phyloP scores from a whole-genome alignment of 495 filamentous ascomycete genomes.

The Hypoxylon fragiforme region DNA sequence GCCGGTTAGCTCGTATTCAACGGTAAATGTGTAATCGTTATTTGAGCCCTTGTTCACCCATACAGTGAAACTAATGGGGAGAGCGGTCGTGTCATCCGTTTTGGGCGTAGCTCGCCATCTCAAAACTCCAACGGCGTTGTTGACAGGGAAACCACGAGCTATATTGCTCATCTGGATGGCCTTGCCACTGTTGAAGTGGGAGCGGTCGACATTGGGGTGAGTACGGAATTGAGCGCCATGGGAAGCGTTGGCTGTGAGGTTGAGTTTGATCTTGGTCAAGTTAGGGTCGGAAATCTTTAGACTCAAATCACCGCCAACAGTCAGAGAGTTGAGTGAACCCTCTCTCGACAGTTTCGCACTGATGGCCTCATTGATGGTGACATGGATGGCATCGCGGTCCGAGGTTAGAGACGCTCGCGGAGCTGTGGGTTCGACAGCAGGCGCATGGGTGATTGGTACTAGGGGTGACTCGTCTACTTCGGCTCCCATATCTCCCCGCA shows the following conservation, averaged over 20 bases:
- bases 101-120: constrained; percentile 82
- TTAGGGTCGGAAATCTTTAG: constrained; percentile 84
- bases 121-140: constrained; percentile 85
- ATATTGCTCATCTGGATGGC: constrained; percentile 83
- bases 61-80: constrained; percentile 91
- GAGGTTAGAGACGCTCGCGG: constrained; percentile 64
- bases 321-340: constrained; percentile 77
- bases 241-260: constrained; percentile 70
- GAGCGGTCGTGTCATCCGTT: constrained; percentile 68
- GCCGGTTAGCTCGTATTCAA: constrained; percentile 91
- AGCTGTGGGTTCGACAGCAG: constrained; percentile 58
- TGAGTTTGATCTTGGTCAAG: constrained; percentile 85
- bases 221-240: constrained; percentile 86
- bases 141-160: constrained; percentile 84
- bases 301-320: constrained; percentile 87
- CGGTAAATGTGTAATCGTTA: constrained; percentile 77
- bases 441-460: constrained; percentile 65
- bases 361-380: constrained; percentile 85
- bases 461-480: constrained; percentile 77
- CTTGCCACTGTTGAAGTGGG: constrained; percentile 74
- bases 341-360: constrained; percentile 85
- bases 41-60: constrained; percentile 89
- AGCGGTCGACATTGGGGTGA: constrained; percentile 92
- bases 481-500: constrained; percentile 83
- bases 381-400: constrained; percentile 79